phyloP scores from a whole-genome alignment of 768 basidiomycete species.

The Strobilomyces echinocephalus region DNA sequence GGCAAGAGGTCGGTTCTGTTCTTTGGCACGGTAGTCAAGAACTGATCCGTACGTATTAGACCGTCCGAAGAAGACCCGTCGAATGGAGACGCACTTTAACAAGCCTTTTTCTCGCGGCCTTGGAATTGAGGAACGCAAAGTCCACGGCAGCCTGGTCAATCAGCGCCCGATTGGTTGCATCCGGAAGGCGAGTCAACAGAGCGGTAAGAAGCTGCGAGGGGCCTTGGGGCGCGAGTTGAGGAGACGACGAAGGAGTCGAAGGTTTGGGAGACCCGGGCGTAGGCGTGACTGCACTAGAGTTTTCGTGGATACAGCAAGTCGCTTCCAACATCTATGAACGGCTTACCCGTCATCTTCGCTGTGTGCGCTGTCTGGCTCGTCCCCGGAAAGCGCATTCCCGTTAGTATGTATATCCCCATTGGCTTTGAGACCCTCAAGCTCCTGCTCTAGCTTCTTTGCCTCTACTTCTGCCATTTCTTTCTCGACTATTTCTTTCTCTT shows the following conservation, averaged over 20 bases:
- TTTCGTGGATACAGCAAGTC: slow-evolving; percentile 22
- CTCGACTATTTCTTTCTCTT: slow-evolving; percentile 47
- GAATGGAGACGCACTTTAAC: slow-evolving; percentile 55
- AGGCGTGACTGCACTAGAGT: slow-evolving; percentile 48
- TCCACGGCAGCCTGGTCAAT: slow-evolving; percentile 95
- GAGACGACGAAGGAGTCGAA: slow-evolving; percentile 54
- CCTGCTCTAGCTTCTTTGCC: slow-evolving; percentile 71
- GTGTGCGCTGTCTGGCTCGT: slow-evolving; percentile 14
- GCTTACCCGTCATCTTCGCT: slow-evolving; percentile 31
- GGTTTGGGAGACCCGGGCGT: slow-evolving; percentile 65
- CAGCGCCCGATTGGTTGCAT: slow-evolving; percentile 84
- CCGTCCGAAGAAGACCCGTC: not conserved
- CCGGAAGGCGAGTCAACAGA: slow-evolving; percentile 84
- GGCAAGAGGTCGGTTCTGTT: slow-evolving; percentile 87
- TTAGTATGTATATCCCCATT: slow-evolving; percentile 28
- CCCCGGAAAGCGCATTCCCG: slow-evolving; percentile 11
- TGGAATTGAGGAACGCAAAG: slow-evolving; percentile 95
- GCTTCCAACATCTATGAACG: slow-evolving; percentile 32
- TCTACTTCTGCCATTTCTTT: slow-evolving; percentile 58
- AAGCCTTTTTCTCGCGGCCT: slow-evolving; percentile 89
- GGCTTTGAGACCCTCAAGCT: slow-evolving; percentile 58
- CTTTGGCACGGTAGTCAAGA: slow-evolving; percentile 78
- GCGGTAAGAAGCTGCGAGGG: slow-evolving; percentile 91
- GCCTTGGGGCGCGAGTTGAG: slow-evolving; percentile 77
- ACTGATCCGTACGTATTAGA: slow-evolving; percentile 40